Evolutionary conservation across 1,284 basidiomycete genomes (phyloP), one percentile per base, ranked within the genome.

Genomic region (Puccinia novopanici): DNA sequence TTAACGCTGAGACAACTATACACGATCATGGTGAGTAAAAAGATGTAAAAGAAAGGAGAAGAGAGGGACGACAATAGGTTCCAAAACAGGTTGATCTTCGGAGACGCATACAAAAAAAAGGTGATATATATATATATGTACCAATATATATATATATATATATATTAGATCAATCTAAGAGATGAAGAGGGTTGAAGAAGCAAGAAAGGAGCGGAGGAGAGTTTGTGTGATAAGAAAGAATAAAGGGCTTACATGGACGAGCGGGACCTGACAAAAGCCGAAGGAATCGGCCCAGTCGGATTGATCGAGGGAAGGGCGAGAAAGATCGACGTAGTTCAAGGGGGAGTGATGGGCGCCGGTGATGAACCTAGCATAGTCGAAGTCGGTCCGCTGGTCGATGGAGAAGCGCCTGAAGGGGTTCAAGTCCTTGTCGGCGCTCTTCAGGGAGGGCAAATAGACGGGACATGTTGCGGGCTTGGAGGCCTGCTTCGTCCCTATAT

Each of bases 361-460:
- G 81, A n/a, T 81, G 81, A 15, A 80, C 81, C 48, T 89, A 84
- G 3, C 90, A 86, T 94, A 95, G 76, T 95, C 93, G 30, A 90
- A 87, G 85, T 95, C 93, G 0, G 87, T 84, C 34, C 93, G 89
- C 12, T 89, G 90, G 70, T 89, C 89, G 24, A 95, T 89, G 17
- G 93, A 92, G 30, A 89, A n/a, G n/a, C n/a, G 89, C 0, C 87
- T 84, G 24, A 95, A 85, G 4, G 91, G 90, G 22, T 85, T 85
- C 10, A 84, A 84, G 27, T 84, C 83, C 10, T 86, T 83, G 55
- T 81, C 82, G 48, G 86, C 85, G 81, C 87, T 86, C 54, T 84
- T n/a, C n/a, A n/a, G 82, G 50, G 84, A 84, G 75, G 84, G 82
- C 77, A 86, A 82, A 80, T 48, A 82, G 45, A 74, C 30, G 15